Evolutionary conservation across 805 yeast genomes (phyloP), one percentile per base, ranked within the genome.

Genomic region (Candida berthetii): DNA sequence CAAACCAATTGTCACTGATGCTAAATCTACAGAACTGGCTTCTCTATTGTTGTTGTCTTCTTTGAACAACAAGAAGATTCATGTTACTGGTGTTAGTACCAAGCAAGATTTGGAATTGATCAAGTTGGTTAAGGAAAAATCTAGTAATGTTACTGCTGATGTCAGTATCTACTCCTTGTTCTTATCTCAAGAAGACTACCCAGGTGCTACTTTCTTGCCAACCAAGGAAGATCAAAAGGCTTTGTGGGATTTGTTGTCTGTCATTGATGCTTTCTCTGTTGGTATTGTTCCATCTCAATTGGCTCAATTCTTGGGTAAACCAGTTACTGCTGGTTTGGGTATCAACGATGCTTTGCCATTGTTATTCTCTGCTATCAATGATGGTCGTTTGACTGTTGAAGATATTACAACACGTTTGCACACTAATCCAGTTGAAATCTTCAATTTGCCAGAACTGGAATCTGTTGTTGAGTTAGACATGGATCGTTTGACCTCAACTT

Each of bases 1-100:
- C 54, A 89, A 88, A 68, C 91, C 93, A 45, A 83, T 91, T 46
- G 74, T 90, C 48, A 88, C 96, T 34, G 97, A 91, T 65, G 96
- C 98, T 38, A 81, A 78, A 61, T 82, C 91, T 20, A 85, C 96
- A 32, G 91, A 88, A 56, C 72, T 91, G 57, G 98, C 98, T n/a
- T 85, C 96, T 3, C 83, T 90, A 36, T 69, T 91, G 60, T 74
- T 91, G 56, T 71, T 91, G 65, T 96, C 97, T 35, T 85, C 96
- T 22, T 74, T 91, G 59, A 89, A 86, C 71, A 76, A 70, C 66
- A 78, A 95, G 57, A 71, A 88, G 33, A 83, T 91, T 49, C 98
- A 91, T 64, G 81, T 91, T 53, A 86, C 96, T 42, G 89, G 85
- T 50, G 93, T 91, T 39, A 78, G 85, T 34, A 73, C 83, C 45